A percentile compares a stretch with the other conserved stretches of the same genome.
phyloP scores from a whole-genome alignment of 148 eudicot species.

The Mesembryanthemum crystallinum region DNA sequence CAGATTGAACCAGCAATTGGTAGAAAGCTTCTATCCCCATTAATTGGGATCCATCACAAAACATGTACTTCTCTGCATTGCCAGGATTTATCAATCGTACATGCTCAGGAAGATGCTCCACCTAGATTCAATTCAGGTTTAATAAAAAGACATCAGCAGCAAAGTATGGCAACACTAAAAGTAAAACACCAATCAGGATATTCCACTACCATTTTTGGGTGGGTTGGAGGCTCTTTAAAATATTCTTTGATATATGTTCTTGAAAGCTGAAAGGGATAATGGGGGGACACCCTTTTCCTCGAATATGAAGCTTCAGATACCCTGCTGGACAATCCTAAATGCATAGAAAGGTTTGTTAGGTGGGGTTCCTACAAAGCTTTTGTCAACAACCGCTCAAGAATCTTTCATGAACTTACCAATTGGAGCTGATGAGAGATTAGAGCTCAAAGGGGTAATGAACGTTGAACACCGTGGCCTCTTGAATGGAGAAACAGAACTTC shows the following conservation, averaged over 20 bases:
- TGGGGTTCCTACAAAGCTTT: background rate
- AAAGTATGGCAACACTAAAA: background rate
- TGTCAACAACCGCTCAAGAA: background rate
- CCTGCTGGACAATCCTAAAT: constrained; percentile 40
- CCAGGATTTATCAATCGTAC: constrained; percentile 56
- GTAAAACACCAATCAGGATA: background rate
- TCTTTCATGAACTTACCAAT: constrained; percentile 44
- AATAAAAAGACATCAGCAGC: constrained; percentile 17
- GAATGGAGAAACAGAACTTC: constrained; percentile 61
- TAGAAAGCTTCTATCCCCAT: constrained; percentile 64
- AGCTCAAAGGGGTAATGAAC: constrained; percentile 60
- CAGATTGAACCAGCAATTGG: constrained; percentile 63
- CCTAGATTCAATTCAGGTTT: constrained; percentile 28
- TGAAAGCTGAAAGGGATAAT: constrained; percentile 53
- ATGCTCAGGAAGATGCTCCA: constrained; percentile 50
- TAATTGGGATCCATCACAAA: constrained; percentile 41
- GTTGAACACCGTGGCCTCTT: constrained; percentile 79
- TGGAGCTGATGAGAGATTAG: constrained; percentile 24
- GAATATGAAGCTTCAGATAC: constrained; percentile 39
- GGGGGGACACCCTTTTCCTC: constrained; percentile 51
- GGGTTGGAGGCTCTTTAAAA: constrained; percentile 47
- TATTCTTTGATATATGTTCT: constrained; percentile 64
- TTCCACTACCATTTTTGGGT: constrained; percentile 39
- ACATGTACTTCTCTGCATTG: constrained; percentile 52
- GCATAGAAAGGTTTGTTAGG: constrained; percentile 14